These are phyloP conservation scores for Ophiostoma ulmi DNA, from an alignment of 2,329 filamentous ascomycete genomes.

Conservation along the genomic window DNA sequence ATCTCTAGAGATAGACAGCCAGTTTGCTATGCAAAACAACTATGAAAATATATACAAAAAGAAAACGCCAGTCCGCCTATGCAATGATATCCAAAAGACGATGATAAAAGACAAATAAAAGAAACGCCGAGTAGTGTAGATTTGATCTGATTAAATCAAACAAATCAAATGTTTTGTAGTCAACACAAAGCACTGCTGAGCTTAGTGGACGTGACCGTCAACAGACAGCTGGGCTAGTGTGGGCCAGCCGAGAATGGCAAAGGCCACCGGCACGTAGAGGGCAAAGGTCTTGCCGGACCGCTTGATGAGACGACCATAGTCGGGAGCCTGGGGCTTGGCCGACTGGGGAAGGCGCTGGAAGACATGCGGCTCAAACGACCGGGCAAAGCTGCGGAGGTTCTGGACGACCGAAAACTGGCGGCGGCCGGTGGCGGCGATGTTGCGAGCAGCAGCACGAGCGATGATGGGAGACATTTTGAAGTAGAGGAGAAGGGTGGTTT, in stretches of 20 bases:
- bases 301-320: conserved; percentile 38
- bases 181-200: not conserved
- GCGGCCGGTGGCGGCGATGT: conserved; percentile 25
- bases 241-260: conserved; percentile 39
- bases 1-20: not conserved
- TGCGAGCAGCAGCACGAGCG: conserved; percentile 35
- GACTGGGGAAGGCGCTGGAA: conserved; percentile 37
- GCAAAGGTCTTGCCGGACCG: conserved; percentile 31
- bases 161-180: not conserved
- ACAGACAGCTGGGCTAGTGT: conserved; percentile 28
- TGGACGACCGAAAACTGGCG: conserved; percentile 38
- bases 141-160: not conserved
- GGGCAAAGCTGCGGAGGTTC: conserved; percentile 36
- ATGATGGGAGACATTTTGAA: conserved; percentile 36
- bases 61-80: conserved; percentile 7
- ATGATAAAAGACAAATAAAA: not conserved
- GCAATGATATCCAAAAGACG: conserved; percentile 14
- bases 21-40: not conserved
- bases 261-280: conserved; percentile 38
- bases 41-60: conserved; percentile 18
- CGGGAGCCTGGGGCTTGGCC: conserved; percentile 32
- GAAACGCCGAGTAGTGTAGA: not conserved
- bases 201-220: conserved; percentile 31
- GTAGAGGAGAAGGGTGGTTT: not conserved
- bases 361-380: conserved; percentile 38